Evolutionary conservation across 2,329 filamentous ascomycete species (phyloP), one percentile per base, ranked within the genome.

Genomic region (Fusarium equiseti): DNA sequence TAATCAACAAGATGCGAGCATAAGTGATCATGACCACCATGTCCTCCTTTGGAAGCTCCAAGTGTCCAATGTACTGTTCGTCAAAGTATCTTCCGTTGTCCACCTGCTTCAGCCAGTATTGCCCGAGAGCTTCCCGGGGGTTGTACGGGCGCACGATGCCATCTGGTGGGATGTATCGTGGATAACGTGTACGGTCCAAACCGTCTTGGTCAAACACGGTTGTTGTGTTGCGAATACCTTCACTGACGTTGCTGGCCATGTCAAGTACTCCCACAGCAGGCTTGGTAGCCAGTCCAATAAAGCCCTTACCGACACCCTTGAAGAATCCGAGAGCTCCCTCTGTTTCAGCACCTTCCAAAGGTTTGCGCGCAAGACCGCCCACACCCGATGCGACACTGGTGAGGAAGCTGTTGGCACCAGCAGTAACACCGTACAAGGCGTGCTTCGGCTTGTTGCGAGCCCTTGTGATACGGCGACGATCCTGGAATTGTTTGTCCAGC

Each of bases 51-150:
- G 94, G 92, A 27, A 99, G 88, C 81, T 99, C 95, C 7, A 99
- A 86, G 78, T 99, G 97, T 7, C 95, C 97, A 79, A 99, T 96
- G 83, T 99, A 99, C 78, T 94, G 89, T 81, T 99, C 96, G 82
- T 97, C 92, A 87, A 99, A 99, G 85, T 95, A 98, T 80, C 95
- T 96, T 67, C 96, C 96, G 71, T 98, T 96, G 81, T 99, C 96
- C 13, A 97, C 90, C 63, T 97, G 97, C 86, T 99, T 99, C 71
- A 99, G 90, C 97, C 96, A 99, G 84, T 94, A 98, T 80, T 99
- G 96, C 1, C 96, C 96, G 5, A 99, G 89, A 0, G 96, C 95
- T 84, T 99, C 96, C 49, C 96, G 93, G 78, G 97, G 93, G 59
- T 91, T 95, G 84, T 97, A 99, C 0, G 96, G 95, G 5, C 95